Evolutionary conservation across 805 yeast genomes (phyloP), one percentile per base, ranked within the genome.

Genomic region (Candida qinlingensis): DNA sequence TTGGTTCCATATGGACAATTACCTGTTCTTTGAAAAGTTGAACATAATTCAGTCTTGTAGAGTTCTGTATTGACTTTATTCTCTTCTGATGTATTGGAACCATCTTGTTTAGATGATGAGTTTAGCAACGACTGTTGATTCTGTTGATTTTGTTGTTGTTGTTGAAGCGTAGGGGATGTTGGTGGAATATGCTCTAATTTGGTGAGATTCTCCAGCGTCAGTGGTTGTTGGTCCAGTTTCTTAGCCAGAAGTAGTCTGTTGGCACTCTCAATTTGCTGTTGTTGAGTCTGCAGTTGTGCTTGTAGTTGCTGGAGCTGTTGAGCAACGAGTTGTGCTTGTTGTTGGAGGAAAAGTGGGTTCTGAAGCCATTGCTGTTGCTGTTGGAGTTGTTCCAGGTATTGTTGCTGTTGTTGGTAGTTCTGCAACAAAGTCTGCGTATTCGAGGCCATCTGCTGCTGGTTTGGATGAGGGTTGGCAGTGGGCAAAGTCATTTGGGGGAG

Each of bases 11-110:
- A 90, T 12, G 96, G 96, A 65, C 97, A 90, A 45, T 65, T 60
- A 27, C 87, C 86, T 54, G 80, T 76, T 58, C 78, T 80, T 61
- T 81, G 78, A 63, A 75, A 90, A 28, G 91, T 83, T 37, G 83
- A 85, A 66, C 97, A 90, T 48, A 91, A 74, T 66, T 90, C 97
- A 0, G 97, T 91, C 69, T 90, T 90, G 77, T 88, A 90, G 37
- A 90, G 74, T 55, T 79, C 85, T 33, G 87, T 81, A 64, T 83
- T 77, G 47, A 76, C 54, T 40, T 58, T 61, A 6, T 19, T 19
- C 40, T 50, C 49, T 3, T 42, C 48, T 2, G 46, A 41, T 8
- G 40, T 39, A 12, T 43, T 45, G 10, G 45, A 30, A 7, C 31
- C 35, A 26, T 35, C 41, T 11, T 19, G 31, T 13, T 7, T 35